Evolutionary conservation across 1,284 basidiomycete species (phyloP), one percentile per base, ranked within the genome.

Genomic region (Cystobasidium slooffiae): DNA sequence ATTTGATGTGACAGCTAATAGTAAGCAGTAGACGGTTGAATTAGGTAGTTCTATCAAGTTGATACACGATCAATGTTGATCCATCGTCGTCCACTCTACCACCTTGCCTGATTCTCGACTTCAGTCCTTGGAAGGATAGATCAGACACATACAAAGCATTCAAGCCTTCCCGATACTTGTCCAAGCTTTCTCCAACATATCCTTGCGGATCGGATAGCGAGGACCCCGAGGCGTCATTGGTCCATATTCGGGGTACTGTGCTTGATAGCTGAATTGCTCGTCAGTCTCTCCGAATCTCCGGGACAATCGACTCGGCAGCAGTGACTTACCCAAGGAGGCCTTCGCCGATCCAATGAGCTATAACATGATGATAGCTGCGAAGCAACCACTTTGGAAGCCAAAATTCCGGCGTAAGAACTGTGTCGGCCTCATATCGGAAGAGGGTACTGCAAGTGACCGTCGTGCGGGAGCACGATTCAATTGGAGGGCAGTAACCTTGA

Each of bases 361-460:
- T 9, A 16, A 65, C n/a, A 39, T 65, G 41, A 24, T 65, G 62
- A 9, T 22, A 65, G 24, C 37, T 22, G 47, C 46, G 7, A 16
- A 65, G 47, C 20, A 65, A 51, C 18, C 7, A 14, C 24, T 18
- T 51, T 9, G 62, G 62, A 14, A 65, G 44, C 62, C 62, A 65
- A 14, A 65, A 65, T 0, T 7, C 6, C 14, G 62, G 62, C 22
- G 62, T 65, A 22, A 65, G 62, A 12, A 65, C 46, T 31, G 49
- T 49, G 16, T 65, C 62, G 20, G 62, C 62, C 31, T 65, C 62
- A n/a, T 65, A 51, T 14, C 62, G 62, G 16, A 65, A 51, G 2
- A 65, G 62, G 6, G 59, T 62, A 24, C 59, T 62, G n/a, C 1
- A 62, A 44, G 39, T 43, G 12, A 16, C 10, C 12, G n/a, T 14